Evolutionary conservation across 2,329 filamentous ascomycete genomes (phyloP).

Genomic region (Sarocladiaceae sp.): DNA sequence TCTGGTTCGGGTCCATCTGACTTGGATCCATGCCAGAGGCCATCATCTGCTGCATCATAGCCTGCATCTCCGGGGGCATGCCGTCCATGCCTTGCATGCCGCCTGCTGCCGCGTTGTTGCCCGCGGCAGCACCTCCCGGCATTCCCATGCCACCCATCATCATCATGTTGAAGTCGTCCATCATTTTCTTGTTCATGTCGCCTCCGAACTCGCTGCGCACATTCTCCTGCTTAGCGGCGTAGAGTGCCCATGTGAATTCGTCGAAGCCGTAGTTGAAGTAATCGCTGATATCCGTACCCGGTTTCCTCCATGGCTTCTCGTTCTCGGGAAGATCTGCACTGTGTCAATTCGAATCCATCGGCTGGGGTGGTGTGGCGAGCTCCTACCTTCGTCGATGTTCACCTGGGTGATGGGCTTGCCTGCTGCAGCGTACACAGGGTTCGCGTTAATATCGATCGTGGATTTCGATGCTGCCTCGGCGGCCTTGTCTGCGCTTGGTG

Average conservation of each 20-base stretch:
- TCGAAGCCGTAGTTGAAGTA: slow-evolving; percentile 99
- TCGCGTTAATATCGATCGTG: slow-evolving; percentile 77
- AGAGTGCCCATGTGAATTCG: slow-evolving; percentile 96
- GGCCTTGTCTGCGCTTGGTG: slow-evolving; percentile 47
- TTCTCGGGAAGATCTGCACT: slow-evolving; percentile 63
- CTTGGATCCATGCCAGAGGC: slow-evolving; percentile 59
- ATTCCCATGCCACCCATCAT: slow-evolving; percentile 53
- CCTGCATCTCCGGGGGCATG: slow-evolving; percentile 63
- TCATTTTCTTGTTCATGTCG: slow-evolving; percentile 74
- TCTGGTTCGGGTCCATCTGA: slow-evolving; percentile 59
- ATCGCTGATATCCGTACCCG: slow-evolving; percentile 90
- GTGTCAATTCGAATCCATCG: slow-evolving; percentile 10
- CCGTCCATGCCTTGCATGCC: slow-evolving; percentile 56
- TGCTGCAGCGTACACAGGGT: slow-evolving; percentile 71
- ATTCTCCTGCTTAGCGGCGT: slow-evolving; percentile 81
- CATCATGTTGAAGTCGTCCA: slow-evolving; percentile 68
- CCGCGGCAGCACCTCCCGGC: slow-evolving; percentile 23
- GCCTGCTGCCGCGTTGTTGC: slow-evolving; percentile 17
- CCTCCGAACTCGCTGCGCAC: slow-evolving; percentile 73
- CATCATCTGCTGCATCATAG: slow-evolving; percentile 70
- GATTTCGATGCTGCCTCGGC: slow-evolving; percentile 70
- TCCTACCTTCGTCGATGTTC: slow-evolving; percentile 64
- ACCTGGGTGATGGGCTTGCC: slow-evolving; percentile 79
- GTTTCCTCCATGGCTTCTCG: slow-evolving; percentile 92
- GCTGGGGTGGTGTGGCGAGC: not conserved